These are phyloP conservation scores for Epichloe gansuensis DNA, from an alignment of 2,329 filamentous ascomycete species.

Conservation along the genomic window DNA sequence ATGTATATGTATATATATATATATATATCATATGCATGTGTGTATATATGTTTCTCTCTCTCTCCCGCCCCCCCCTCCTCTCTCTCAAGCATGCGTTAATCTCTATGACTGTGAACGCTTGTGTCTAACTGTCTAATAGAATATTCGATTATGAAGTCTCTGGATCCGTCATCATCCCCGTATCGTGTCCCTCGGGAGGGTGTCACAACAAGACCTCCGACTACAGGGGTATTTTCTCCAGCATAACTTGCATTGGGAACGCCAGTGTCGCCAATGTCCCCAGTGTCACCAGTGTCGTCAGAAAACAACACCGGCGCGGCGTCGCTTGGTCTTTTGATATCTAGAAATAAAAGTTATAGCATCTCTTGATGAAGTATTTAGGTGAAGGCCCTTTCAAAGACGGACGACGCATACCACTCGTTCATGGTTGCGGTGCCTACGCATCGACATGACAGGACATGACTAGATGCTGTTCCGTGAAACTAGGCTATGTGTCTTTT, in stretches of 20 bases:
- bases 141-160: constrained; percentile 16
- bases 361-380: not conserved
- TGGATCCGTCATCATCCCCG: constrained; percentile 14
- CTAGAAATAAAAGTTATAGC: not conserved
- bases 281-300: not conserved
- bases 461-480: too few relatives aligned
- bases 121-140: not conserved
- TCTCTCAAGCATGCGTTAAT: too few relatives aligned
- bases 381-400: too few relatives aligned
- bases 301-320: not conserved
- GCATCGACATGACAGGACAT: too few relatives aligned
- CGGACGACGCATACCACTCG: too few relatives aligned
- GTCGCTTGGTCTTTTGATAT: constrained; percentile 5
- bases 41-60: too few relatives aligned
- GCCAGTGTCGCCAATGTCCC: not conserved
- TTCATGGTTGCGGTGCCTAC: too few relatives aligned
- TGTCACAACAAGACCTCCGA: not conserved
- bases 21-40: too few relatives aligned
- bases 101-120: not conserved
- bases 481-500: too few relatives aligned
- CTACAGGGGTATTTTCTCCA: constrained; percentile 2
- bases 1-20: too few relatives aligned
- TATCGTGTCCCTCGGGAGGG: constrained; percentile 4
- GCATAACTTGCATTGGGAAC: not conserved
- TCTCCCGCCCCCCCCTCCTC: too few relatives aligned